These are phyloP conservation scores for Sequoiadendron giganteum DNA, from an alignment of 75 land plant species.

Conservation along the genomic window DNA sequence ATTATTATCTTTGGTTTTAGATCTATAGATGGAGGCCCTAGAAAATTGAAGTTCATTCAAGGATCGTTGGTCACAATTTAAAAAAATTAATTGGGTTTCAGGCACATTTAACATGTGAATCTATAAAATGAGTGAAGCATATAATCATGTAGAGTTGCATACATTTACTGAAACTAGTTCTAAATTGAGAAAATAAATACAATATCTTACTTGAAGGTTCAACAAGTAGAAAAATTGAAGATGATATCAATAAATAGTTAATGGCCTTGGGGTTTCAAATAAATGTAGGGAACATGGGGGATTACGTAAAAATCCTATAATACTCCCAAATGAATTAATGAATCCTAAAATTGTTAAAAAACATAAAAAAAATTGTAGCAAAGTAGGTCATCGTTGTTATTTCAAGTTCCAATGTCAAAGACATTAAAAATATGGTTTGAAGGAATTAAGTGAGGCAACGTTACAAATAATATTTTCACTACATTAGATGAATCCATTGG, in stretches of 20 bases:
- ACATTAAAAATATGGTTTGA: constrained; percentile 78
- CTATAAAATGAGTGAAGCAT: constrained; percentile 35
- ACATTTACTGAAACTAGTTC: constrained; percentile 35
- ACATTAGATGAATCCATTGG: constrained; percentile 76
- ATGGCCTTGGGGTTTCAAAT: constrained; percentile 29
- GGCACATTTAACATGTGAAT: constrained; percentile 52
- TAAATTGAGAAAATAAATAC: constrained; percentile 47
- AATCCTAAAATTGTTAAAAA: constrained; percentile 79
- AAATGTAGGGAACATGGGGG: constrained; percentile 82
- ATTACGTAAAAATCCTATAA: constrained; percentile 70
- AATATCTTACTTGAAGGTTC: constrained; percentile 40
- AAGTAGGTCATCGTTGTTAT: constrained; percentile 78
- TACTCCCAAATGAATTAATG: constrained; percentile 71
- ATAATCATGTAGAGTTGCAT: constrained; percentile 38
- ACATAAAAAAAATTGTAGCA: constrained; percentile 57
- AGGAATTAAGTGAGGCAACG: constrained; percentile 71
- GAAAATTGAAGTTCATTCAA: too few relatives aligned
- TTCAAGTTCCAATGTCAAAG: constrained; percentile 75
- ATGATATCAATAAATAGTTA: constrained; percentile 53
- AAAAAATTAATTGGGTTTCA: constrained; percentile 28
- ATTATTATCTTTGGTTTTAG: background rate
- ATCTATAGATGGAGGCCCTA: too few relatives aligned
- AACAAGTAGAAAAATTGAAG: constrained; percentile 53
- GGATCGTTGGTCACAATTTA: background rate
- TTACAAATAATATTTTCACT: constrained; percentile 78